Percentiles rank a stretch among this genome's conserved stretches.
Evolutionary conservation across 2,329 filamentous ascomycete genomes (phyloP).

Genomic region (Ascochyta fabae): DNA sequence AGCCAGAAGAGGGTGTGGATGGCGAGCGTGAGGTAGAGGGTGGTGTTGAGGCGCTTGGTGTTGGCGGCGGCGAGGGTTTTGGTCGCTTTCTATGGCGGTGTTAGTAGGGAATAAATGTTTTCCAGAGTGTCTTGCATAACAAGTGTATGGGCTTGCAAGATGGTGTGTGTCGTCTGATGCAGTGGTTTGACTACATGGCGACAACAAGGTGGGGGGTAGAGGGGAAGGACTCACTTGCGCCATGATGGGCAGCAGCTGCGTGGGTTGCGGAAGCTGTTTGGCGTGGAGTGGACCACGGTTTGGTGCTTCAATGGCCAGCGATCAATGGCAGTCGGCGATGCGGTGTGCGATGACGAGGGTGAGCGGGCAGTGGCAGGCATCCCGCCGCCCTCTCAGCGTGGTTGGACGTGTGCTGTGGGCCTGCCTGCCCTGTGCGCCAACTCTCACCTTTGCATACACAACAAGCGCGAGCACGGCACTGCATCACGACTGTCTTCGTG

Average conservation of each 20-base stretch:
- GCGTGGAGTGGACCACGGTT: neutral
- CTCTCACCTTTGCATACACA: slow-evolving; percentile 27
- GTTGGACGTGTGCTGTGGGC: slow-evolving; percentile 10
- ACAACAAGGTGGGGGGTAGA: neutral
- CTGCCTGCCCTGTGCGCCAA: slow-evolving; percentile 21
- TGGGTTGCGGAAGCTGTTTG: neutral
- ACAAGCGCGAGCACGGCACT: slow-evolving; percentile 32
- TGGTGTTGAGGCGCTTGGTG: slow-evolving; percentile 74
- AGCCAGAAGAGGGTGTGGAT: slow-evolving; percentile 79
- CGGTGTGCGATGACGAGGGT: slow-evolving; percentile 23
- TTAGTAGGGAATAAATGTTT: neutral
- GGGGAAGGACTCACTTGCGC: slow-evolving; percentile 27
- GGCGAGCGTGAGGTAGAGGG: slow-evolving; percentile 76
- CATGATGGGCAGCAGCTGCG: slow-evolving; percentile 22
- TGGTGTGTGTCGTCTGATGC: too few species aligned
- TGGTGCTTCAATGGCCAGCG: neutral
- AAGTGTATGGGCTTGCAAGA: too few species aligned
- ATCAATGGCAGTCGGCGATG: slow-evolving; percentile 2
- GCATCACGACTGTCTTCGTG: slow-evolving; percentile 19
- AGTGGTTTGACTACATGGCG: neutral
- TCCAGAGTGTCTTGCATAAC: too few species aligned
- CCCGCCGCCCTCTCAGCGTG: slow-evolving; percentile 5
- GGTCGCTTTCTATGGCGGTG: slow-evolving; percentile 54
- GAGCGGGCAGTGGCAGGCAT: slow-evolving; percentile 13
- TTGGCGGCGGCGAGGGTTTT: slow-evolving; percentile 79